Percentiles rank a stretch among this genome's conserved stretches.
Evolutionary conservation across 345 rosid species (phyloP).

Genomic region (Eucalyptus cladocalyx): DNA sequence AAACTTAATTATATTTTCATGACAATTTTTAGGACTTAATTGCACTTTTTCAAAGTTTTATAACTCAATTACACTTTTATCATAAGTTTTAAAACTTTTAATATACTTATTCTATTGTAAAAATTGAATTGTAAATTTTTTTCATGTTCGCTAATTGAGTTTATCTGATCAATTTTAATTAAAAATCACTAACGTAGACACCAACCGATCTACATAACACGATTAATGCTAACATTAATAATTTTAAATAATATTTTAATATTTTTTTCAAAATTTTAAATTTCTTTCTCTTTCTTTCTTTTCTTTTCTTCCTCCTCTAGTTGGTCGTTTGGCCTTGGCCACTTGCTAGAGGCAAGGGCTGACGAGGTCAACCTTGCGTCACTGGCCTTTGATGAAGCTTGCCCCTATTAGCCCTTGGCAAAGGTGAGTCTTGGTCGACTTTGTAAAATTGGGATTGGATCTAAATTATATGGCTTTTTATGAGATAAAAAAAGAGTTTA

Average conservation of each 20-base stretch:
- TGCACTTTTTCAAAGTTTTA: too few species aligned
- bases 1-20: too few species aligned
- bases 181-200: too few species aligned
- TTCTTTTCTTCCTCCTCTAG: too few species aligned
- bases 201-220: fast-evolving
- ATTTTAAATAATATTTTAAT: too few species aligned
- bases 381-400: fast-evolving
- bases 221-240: fast-evolving
- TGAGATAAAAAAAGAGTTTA: fast-evolving
- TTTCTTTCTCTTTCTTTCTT: too few species aligned
- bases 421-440: too few species aligned
- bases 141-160: fast-evolving
- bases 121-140: fast-evolving
- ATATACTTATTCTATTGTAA: too few species aligned
- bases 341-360: neutral
- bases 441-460: neutral
- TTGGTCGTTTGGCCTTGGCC: fast-evolving
- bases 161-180: too few species aligned
- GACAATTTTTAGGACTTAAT: too few species aligned
- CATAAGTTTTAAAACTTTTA: too few species aligned
- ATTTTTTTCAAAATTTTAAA: fast-evolving
- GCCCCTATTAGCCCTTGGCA: fast-evolving
- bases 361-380: neutral
- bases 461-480: neutral
- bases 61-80: too few species aligned